Percentiles rank a stretch among this genome's conserved stretches.
Conservation (phyloP, 2,329 filamentous ascomycete species). For the Talaromyces pinophilus region DNA sequence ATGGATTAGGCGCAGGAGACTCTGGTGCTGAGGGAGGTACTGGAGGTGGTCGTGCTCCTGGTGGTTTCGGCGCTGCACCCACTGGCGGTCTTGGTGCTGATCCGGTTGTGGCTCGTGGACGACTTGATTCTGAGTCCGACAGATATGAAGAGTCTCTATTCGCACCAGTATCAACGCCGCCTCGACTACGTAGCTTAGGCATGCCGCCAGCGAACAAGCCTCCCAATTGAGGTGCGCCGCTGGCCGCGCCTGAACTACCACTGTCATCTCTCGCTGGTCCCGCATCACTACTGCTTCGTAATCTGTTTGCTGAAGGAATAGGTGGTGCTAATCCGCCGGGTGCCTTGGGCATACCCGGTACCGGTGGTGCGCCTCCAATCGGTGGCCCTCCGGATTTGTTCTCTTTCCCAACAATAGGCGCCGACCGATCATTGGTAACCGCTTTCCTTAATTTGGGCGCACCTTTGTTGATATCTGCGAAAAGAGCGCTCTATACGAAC, state of each 20-base stretch:
- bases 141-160: conserved; percentile 73
- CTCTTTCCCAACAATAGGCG: conserved; percentile 66
- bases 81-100: conserved; percentile 47
- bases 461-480: conserved; percentile 86
- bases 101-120: conserved; percentile 30
- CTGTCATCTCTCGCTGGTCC: conserved; percentile 47
- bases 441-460: conserved; percentile 72
- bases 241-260: conserved; percentile 49
- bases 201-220: conserved; percentile 93
- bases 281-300: conserved; percentile 79
- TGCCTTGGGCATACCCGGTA: conserved; percentile 65
- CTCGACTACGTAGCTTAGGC: conserved; percentile 90
- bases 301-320: conserved; percentile 64
- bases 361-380: conserved; percentile 74
- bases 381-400: conserved; percentile 59
- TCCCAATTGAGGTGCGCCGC: conserved; percentile 72
- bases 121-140: conserved; percentile 72
- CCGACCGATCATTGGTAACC: conserved; percentile 89
- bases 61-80: conserved; percentile 57
- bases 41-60: conserved; percentile 54
- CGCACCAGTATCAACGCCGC: conserved; percentile 76
- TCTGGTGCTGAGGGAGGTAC: conserved; percentile 51
- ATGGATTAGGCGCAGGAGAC: conserved; percentile 54
- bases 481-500: conserved; percentile 70
- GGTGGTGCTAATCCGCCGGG: conserved; percentile 71